Evolutionary conservation across 441 rosid genomes (phyloP).

Genomic region (Euphorbia corollata): DNA sequence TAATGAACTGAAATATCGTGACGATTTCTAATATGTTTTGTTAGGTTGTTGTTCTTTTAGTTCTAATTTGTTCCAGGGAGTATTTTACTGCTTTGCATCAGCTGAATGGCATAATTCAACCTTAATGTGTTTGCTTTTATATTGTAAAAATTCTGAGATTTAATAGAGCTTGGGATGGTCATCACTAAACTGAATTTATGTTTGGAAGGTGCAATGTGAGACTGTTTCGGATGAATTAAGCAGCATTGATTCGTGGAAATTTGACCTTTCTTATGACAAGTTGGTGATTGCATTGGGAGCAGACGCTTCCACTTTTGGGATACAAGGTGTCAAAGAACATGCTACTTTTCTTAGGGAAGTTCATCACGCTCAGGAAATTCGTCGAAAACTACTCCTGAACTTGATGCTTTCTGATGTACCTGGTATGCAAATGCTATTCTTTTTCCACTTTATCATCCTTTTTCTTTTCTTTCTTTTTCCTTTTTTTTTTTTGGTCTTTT

Average conservation of each 20-base stretch:
- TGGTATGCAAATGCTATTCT: constrained; percentile 31
- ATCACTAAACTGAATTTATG: constrained; percentile 1
- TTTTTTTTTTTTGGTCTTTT: not conserved
- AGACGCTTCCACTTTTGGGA: constrained; percentile 74
- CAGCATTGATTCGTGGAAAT: constrained; percentile 56
- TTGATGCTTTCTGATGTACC: constrained; percentile 82
- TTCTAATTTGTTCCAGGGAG: not conserved
- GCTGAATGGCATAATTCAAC: not conserved
- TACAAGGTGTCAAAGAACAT: constrained; percentile 58
- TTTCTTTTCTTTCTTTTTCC: too few species aligned
- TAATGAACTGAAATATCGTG: not conserved
- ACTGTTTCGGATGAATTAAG: constrained; percentile 49
- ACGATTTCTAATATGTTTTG: not conserved
- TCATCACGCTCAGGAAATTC: constrained; percentile 83
- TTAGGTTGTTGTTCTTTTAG: not conserved
- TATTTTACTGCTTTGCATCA: not conserved
- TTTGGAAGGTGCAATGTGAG: constrained; percentile 62
- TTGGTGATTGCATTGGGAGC: constrained; percentile 70
- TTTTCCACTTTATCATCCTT: not conserved
- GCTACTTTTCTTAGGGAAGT: constrained; percentile 82
- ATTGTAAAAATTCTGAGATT: not conserved
- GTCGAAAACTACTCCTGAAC: constrained; percentile 72
- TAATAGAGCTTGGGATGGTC: not conserved
- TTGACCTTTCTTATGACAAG: constrained; percentile 65
- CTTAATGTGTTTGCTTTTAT: not conserved